Conservation (phyloP, 345 rosid genomes). For the Raphanus raphanistrum region DNA sequence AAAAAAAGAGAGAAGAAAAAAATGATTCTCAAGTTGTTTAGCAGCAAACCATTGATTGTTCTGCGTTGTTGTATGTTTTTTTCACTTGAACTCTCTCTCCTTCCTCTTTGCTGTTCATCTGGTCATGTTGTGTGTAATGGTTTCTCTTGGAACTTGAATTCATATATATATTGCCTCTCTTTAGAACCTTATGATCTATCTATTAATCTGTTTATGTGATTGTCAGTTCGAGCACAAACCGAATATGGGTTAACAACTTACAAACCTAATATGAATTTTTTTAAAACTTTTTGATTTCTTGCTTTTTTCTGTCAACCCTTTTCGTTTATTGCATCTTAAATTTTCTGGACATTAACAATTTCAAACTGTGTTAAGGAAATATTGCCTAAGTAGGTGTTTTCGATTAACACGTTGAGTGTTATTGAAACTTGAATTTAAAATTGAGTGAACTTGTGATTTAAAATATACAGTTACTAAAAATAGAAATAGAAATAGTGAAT, state of each 20-base stretch:
- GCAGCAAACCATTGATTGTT: slow-evolving; percentile 45
- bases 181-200: neutral
- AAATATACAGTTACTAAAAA: neutral
- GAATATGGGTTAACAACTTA: neutral
- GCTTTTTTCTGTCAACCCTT: neutral
- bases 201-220: neutral
- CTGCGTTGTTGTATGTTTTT: slow-evolving; percentile 28
- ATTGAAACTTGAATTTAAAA: neutral
- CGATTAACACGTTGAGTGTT: neutral
- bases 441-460: neutral
- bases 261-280: neutral
- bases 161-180: slow-evolving; percentile 8
- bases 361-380: neutral
- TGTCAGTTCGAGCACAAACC: neutral
- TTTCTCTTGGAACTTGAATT: slow-evolving; percentile 43
- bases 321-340: neutral
- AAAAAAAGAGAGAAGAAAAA: neutral
- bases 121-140: slow-evolving; percentile 35
- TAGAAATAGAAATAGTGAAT: neutral
- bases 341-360: neutral
- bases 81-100: slow-evolving; percentile 7
- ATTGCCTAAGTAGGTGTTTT: neutral
- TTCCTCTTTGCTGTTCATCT: slow-evolving; percentile 13
- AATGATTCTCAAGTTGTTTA: slow-evolving; percentile 37
- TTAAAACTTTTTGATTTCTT: neutral